Evolutionary conservation across 441 rosid species (phyloP).

Genomic region (Aleurites moluccanus): DNA sequence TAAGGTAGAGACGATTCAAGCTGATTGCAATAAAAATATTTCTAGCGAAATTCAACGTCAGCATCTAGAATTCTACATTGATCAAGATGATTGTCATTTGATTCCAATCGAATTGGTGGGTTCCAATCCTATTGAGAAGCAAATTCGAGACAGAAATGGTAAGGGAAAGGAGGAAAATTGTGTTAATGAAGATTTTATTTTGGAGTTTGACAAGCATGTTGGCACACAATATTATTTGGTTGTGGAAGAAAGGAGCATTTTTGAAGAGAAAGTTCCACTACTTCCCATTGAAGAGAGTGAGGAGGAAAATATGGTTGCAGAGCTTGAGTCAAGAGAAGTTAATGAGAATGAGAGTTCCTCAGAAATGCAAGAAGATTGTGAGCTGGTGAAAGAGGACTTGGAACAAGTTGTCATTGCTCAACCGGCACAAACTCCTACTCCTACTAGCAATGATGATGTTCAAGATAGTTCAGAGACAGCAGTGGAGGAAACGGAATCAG

Average conservation of each 20-base stretch:
- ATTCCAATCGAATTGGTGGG: slow-evolving; percentile 63
- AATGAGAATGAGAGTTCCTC: slow-evolving; percentile 27
- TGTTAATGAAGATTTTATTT: slow-evolving; percentile 60
- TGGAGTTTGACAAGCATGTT: slow-evolving; percentile 52
- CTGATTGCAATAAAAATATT: slow-evolving; percentile 19
- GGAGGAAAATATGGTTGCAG: slow-evolving; percentile 24
- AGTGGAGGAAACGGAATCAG: slow-evolving; percentile 26
- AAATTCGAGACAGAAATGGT: slow-evolving; percentile 26
- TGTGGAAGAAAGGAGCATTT: slow-evolving; percentile 24
- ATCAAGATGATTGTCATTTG: slow-evolving; percentile 61
- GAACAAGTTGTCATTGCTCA: slow-evolving; percentile 31
- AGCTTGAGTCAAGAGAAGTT: slow-evolving; percentile 26
- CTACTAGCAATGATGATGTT: slow-evolving; percentile 23
- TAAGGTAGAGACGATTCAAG: slow-evolving; percentile 20
- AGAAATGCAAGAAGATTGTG: slow-evolving; percentile 21
- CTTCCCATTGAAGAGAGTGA: slow-evolving; percentile 30
- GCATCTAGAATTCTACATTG: slow-evolving; percentile 80
- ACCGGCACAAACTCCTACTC: slow-evolving; percentile 21
- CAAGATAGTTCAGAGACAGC: slow-evolving; percentile 25
- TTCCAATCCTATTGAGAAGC: slow-evolving; percentile 13
- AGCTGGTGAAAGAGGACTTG: slow-evolving; percentile 23
- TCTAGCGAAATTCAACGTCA: slow-evolving; percentile 29
- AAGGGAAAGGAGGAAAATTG: slow-evolving; percentile 45
- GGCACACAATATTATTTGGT: slow-evolving; percentile 35
- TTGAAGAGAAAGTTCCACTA: slow-evolving; percentile 28